These are phyloP conservation scores for Dalbergia cultrata DNA, from an alignment of 306 rosid genomes.

Conservation along the genomic window DNA sequence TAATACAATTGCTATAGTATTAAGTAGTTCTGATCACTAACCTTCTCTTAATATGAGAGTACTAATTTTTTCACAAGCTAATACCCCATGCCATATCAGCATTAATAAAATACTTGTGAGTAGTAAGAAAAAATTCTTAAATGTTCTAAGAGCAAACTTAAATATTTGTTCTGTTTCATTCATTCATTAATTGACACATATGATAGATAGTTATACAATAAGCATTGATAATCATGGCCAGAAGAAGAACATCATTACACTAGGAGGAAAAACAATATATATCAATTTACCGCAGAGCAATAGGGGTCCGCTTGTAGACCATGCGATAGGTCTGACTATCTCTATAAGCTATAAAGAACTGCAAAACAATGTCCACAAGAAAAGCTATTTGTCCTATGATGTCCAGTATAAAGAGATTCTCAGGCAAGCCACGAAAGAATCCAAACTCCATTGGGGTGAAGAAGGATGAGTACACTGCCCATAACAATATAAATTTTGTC, in stretches of 20 bases:
- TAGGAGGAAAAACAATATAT: background rate
- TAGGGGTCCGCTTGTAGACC: constrained; percentile 72
- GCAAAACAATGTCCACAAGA: constrained; percentile 78
- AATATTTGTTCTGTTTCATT: too few relatives aligned
- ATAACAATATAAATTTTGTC: constrained; percentile 81
- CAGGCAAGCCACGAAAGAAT: constrained; percentile 81
- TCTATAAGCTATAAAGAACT: constrained; percentile 82
- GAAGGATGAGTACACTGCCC: constrained; percentile 98
- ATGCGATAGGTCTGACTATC: constrained; percentile 83
- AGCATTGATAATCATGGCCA: constrained; percentile 30
- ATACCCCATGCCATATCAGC: constrained; percentile 11
- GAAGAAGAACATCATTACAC: background rate
- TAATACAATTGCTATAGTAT: too few relatives aligned
- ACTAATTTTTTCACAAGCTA: background rate
- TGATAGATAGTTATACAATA: background rate
- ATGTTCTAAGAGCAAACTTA: too few relatives aligned
- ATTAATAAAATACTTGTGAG: background rate
- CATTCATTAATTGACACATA: too few relatives aligned
- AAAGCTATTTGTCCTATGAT: constrained; percentile 84
- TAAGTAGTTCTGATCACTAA: too few relatives aligned
- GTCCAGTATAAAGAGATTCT: constrained; percentile 78
- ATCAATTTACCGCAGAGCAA: constrained; percentile 78
- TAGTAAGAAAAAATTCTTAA: background rate
- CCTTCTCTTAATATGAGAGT: too few relatives aligned
- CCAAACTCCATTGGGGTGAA: constrained; percentile 98